Evolutionary conservation across 306 rosid genomes (phyloP).

Genomic region (Argentina anserina): DNA sequence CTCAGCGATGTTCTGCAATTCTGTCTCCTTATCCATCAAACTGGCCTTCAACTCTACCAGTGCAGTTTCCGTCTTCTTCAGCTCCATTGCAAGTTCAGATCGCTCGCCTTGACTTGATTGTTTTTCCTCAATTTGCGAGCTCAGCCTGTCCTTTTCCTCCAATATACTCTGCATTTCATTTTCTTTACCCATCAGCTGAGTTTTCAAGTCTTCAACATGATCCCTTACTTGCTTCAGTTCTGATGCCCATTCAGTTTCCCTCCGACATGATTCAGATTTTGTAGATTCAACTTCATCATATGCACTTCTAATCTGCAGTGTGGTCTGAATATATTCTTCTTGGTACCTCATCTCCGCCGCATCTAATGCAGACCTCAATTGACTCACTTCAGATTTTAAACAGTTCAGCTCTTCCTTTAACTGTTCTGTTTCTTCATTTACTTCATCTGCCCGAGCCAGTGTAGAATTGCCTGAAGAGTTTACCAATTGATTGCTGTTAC

Average conservation of each 20-base stretch:
- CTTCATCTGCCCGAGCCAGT: conserved; percentile 29
- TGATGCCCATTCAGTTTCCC: conserved; percentile 47
- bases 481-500: conserved; percentile 18
- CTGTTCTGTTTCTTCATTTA: conserved; percentile 42
- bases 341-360: conserved; percentile 73
- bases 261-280: conserved; percentile 52
- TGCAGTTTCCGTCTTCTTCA: conserved; percentile 45
- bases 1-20: conserved; percentile 46
- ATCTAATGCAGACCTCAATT: conserved; percentile 69
- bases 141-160: conserved; percentile 40
- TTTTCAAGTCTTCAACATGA: conserved; percentile 53
- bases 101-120: conserved; percentile 30
- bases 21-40: conserved; percentile 56
- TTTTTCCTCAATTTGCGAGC: conserved; percentile 26
- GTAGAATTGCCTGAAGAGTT: conserved; percentile 30
- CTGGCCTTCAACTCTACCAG: conserved; percentile 50
- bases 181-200: conserved; percentile 52
- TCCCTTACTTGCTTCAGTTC: conserved; percentile 51
- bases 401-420: conserved; percentile 52
- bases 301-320: conserved; percentile 74
- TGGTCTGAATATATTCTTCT: conserved; percentile 74
- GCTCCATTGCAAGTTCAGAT: conserved; percentile 38
- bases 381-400: conserved; percentile 53
- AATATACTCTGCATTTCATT: conserved; percentile 40
- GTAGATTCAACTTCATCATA: conserved; percentile 59